phyloP scores from a whole-genome alignment of 805 yeast genomes.

The Candida hungchunana region DNA sequence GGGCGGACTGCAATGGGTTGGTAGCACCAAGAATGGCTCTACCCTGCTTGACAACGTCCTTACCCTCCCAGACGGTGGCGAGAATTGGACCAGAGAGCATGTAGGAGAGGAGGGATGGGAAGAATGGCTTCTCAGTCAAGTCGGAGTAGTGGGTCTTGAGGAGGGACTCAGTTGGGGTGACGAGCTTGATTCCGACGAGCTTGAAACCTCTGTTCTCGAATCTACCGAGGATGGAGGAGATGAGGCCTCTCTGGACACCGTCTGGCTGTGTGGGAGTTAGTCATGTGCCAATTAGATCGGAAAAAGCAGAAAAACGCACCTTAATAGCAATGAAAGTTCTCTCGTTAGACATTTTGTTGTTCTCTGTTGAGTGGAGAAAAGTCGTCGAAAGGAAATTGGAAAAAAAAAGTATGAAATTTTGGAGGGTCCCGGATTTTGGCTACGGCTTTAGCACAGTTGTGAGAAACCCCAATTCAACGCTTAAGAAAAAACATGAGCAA shows the following conservation, averaged over 20 bases:
- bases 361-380: too few species aligned
- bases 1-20: slow-evolving; percentile 94
- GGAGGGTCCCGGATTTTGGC: too few species aligned
- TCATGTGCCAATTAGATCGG: neutral
- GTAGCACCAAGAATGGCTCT: slow-evolving; percentile 98
- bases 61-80: slow-evolving; percentile 99
- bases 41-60: slow-evolving; percentile 98
- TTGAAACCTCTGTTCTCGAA: slow-evolving; percentile 98
- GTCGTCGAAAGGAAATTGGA: too few species aligned
- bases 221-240: slow-evolving; percentile 84
- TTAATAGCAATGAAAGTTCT: slow-evolving; percentile 91
- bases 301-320: slow-evolving; percentile 7
- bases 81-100: slow-evolving; percentile 98
- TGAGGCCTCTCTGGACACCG: slow-evolving; percentile 99
- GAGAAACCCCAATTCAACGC: too few species aligned
- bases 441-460: too few species aligned
- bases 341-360: slow-evolving; percentile 45
- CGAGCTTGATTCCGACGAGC: slow-evolving; percentile 91
- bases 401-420: too few species aligned
- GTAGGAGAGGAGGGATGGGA: slow-evolving; percentile 93
- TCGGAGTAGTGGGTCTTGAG: slow-evolving; percentile 94
- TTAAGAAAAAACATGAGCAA: too few species aligned
- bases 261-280: slow-evolving; percentile 58
- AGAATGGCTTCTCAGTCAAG: slow-evolving; percentile 93
- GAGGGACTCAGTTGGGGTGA: slow-evolving; percentile 79